Base-by-base conservation (phyloP, 495 filamentous ascomycete genomes). In the Penicillium coffeae region DNA sequence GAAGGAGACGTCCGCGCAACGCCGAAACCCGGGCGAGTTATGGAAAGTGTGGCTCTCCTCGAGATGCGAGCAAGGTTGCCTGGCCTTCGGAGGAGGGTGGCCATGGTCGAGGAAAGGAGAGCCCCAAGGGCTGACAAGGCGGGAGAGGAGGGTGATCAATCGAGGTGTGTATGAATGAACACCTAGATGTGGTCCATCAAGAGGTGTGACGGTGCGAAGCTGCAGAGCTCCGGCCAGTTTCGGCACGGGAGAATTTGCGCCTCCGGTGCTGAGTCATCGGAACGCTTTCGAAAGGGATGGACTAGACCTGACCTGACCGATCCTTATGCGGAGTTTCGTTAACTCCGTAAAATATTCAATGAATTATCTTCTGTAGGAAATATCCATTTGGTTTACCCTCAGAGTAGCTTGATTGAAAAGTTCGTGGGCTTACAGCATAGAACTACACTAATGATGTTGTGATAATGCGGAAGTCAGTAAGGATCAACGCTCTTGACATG, bases 81-180 rank as follows among this genome's bases (percentile, higher is more conserved):
- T 62, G 85, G 79, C 65, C 80, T 81, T 59, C 83, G 80, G 51
- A 87, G 70, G 57, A 85, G 62, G 63, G 75, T 75, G 62, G 82
- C 79, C 83, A 87, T 87, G 63, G 59, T 74, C 69, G 70, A 70
- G 64, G 64, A 64, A 56, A 48, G 51, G 51, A 56, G 54, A 62
- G 68, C 67, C 70, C 66, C 55, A 50, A 65, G 59, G 71, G 58
- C 64, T 54, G 36, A 42, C 50, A 50, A 42, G 45, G 51, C 41
- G 55, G 58, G 44, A 47, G 55, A 50, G 47, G 36, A 49, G 35
- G 51, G 41, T 62, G 45, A 56, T 60, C 51, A 58, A 64, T 65
- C 58, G 55, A 44, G 42, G 53, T 58, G 35, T 50, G 35, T 38
- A 39, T 47, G 16, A 51, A 60, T 57, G 43, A 49, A 42, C 56